Base-by-base conservation (phyloP, 108 stramenopile genomes). In the Mediolabrus comicus region DNA sequence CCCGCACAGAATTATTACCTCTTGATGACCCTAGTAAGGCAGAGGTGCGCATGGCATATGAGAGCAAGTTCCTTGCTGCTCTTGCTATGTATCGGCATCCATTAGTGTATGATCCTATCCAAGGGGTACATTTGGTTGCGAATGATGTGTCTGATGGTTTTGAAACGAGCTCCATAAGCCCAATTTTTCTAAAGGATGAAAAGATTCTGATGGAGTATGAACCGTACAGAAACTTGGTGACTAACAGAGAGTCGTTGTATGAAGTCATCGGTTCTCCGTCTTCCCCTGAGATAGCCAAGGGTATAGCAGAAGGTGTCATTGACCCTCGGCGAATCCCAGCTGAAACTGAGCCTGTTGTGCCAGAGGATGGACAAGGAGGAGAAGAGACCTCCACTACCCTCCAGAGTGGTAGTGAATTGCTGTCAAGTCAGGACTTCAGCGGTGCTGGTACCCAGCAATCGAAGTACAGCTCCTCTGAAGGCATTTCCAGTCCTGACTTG, bases 11-110 rank as follows among this genome's bases (percentile, higher is more conserved):
- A 11, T 46, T 76, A 6, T 36, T 71, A 1, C 74, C 75, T 4
- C 72, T 78, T 52, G 57, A 60, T 32, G 62, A 71, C 57, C 64
- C 69, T 26, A 33, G 34, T 32, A 79, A 57, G 49, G 78, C 66
- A 33, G 76, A 58, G 6, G 77, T 84, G 6, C 90, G 92, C 17
- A 31, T 59, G 9, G 78, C 76, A 19, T 99, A 97, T 73, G 86
- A 92, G 63, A 36, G 64, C 4, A 55, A 65, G 6, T 97, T 98
- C 72, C 52, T 85, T 41, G 84, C 72, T 53, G 98, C 97, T 2
- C 52, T 96, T 24, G 64, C 92, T 27, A 93, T 91, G 71, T 99
- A 89, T 76, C 90, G 86, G 2, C 97, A 99, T 69, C 97, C 94
- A 0, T 77, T 95, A 26, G 86, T 95, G 1, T 92, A 82, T 70